A percentile compares a stretch with the other conserved stretches of the same genome.
Conservation (phyloP, 2,329 filamentous ascomycete genomes). For the Fusarium guadeloupense region DNA sequence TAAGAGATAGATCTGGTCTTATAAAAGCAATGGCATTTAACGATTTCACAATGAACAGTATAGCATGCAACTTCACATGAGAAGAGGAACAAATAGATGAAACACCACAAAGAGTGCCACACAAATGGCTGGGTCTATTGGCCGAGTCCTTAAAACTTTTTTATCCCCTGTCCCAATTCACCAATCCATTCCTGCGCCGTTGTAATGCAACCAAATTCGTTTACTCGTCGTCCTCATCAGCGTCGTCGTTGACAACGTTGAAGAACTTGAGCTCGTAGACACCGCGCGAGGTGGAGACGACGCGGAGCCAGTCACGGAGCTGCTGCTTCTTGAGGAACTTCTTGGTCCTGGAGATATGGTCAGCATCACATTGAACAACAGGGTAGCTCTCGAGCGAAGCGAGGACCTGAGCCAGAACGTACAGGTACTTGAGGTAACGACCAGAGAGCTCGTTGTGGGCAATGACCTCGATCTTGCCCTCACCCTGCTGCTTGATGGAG, state of each 20-base stretch:
- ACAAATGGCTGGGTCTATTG: conserved; percentile 46
- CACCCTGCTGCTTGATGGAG: conserved; percentile 87
- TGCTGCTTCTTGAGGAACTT: conserved; percentile 99
- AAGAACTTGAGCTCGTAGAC: conserved; percentile 99
- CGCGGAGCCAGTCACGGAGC: conserved; percentile 99
- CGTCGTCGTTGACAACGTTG: conserved; percentile 99
- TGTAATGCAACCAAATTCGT: conserved; percentile 48
- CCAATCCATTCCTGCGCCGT: conserved; percentile 46
- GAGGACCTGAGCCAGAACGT: conserved; percentile 54
- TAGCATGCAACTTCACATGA: not conserved
- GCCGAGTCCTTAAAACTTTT: conserved; percentile 43
- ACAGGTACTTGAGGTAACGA: conserved; percentile 99
- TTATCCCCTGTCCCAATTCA: conserved; percentile 43
- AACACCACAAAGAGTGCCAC: conserved; percentile 45
- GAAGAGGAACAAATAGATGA: conserved; percentile 7
- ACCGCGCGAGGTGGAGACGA: conserved; percentile 96
- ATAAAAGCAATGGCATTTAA: not conserved
- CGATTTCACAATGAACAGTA: not conserved
- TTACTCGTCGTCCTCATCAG: conserved; percentile 98
- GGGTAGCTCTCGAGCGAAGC: not conserved
- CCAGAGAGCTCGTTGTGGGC: conserved; percentile 98
- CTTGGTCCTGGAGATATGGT: conserved; percentile 80
- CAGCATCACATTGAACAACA: not conserved
- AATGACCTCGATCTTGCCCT: conserved; percentile 98
- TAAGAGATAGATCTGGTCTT: not conserved